Conservation (phyloP, 768 basidiomycete genomes). For the Cyclocybe aegerita region DNA sequence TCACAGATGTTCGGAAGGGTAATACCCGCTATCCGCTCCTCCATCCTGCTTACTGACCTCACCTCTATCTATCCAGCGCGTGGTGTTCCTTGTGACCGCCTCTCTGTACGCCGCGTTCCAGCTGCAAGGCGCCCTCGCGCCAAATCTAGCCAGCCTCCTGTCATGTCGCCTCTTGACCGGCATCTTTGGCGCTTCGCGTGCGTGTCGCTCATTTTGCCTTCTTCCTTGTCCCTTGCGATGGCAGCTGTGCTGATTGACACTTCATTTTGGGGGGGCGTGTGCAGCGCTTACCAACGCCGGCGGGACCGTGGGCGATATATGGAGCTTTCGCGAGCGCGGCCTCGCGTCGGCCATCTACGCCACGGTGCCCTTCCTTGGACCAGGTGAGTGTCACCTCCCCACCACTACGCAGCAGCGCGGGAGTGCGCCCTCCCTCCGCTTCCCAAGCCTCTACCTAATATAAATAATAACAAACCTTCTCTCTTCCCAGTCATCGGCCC, state of each 20-base stretch:
- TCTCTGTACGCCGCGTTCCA: slow-evolving; percentile 53
- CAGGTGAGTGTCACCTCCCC: slow-evolving; percentile 34
- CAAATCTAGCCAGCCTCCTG: slow-evolving; percentile 46
- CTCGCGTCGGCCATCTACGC: slow-evolving; percentile 60
- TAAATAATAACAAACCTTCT: too few species aligned
- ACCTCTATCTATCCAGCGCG: slow-evolving; percentile 32
- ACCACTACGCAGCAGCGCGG: too few species aligned
- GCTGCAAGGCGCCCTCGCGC: slow-evolving; percentile 51
- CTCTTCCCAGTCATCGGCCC: slow-evolving; percentile 53
- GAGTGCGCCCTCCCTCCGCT: too few species aligned
- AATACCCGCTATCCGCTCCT: background rate
- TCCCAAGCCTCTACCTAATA: too few species aligned
- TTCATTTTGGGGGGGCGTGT: background rate
- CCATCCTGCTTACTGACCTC: too few species aligned
- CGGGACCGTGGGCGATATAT: slow-evolving; percentile 58
- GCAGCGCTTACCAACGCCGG: slow-evolving; percentile 62
- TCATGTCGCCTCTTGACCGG: slow-evolving; percentile 57
- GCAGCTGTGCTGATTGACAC: too few species aligned
- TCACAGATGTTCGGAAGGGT: slow-evolving; percentile 54
- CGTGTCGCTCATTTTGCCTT: slow-evolving; percentile 13
- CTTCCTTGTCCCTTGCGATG: too few species aligned
- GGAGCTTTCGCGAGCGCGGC: slow-evolving; percentile 58
- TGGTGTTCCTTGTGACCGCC: slow-evolving; percentile 53
- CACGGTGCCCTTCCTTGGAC: slow-evolving; percentile 57
- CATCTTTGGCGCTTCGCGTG: slow-evolving; percentile 57